Base-by-base conservation (phyloP, 768 basidiomycete species). In the Fistulinella prunicolor region DNA sequence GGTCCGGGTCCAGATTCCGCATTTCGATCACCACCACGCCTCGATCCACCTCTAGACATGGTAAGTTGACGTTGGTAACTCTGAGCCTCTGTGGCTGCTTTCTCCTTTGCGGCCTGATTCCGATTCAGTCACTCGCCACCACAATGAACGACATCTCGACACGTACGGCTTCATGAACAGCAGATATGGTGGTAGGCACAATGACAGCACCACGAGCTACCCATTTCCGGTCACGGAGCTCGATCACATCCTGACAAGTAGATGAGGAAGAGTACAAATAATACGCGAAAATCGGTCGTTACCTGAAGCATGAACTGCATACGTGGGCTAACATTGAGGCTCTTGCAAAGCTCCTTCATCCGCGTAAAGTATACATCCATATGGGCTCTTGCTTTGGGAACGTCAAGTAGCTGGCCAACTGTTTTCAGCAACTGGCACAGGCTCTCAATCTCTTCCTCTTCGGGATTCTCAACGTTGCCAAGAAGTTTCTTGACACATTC, bases 271-370 rank as follows among this genome's bases (percentile, higher is more conserved):
- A 30, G 13, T 8, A 1, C 19, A 29, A 49, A 9, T 9, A 46
- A 44, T 21, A 12, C 24, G 20, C 39, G 9, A 51, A 44, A 44
- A 10, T 17, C n/a, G 21, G 3, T 30, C 71, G 80, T 47, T 51
- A 95, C 94, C 83, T 91, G 83, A 48, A 99, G 77, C 94, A 97
- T 96, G 71, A 89, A 97, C 47, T 85, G 83, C 80, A 97, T 90
- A 59, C 96, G 86, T 16, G 92, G 79, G 49, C 81, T 83, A 53
- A 96, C 83, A 44, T 86, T 84, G 14, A 58, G 68, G 58, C 82
- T 89, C 72, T 85, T 85, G 35, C 79, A 73, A 53, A 98, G 73
- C 65, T 89, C 83, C 63, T 83, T 81, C 84, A 99, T 93, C 46
- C 95, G 81, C 30, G 79, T 75, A 75, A 97, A 96, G 77, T 96